Evolutionary conservation across 352 stramenopile species (phyloP).

Genomic region (Globisporangium iwayamae): DNA sequence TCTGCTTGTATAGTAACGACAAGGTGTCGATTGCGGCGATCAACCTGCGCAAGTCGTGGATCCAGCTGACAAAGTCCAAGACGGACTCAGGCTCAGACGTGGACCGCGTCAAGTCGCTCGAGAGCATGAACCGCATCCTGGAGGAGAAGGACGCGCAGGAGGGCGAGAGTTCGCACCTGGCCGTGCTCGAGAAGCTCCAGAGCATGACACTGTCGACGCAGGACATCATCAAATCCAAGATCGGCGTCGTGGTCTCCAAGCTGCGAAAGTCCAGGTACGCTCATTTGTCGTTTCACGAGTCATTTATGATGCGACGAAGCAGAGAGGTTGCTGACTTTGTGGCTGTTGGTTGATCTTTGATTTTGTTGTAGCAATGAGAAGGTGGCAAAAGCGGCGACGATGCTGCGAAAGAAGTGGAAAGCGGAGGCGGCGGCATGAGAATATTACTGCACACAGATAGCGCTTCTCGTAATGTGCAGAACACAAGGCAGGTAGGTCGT

Average conservation of each 20-base stretch:
- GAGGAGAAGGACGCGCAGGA: constrained; percentile 37
- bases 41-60: constrained; percentile 68
- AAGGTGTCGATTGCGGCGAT: constrained; percentile 70
- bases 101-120: constrained; percentile 40
- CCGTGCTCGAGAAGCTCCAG: constrained; percentile 51
- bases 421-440: constrained; percentile 32
- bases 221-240: constrained; percentile 80
- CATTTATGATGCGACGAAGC: not conserved
- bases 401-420: constrained; percentile 82
- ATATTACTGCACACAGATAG: no score
- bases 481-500: no score
- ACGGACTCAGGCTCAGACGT: constrained; percentile 23
- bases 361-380: constrained; percentile 41
- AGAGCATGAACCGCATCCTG: constrained; percentile 52
- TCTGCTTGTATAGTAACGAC: constrained; percentile 48
- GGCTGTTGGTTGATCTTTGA: constrained; percentile 44
- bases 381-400: constrained; percentile 48
- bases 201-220: constrained; percentile 63
- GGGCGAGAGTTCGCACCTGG: constrained; percentile 31
- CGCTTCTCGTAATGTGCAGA: not conserved
- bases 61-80: constrained; percentile 54
- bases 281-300: not conserved
- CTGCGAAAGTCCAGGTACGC: constrained; percentile 69
- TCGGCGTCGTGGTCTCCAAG: constrained; percentile 71
- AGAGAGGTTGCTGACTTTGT: constrained; percentile 16